Evolutionary conservation across 2,329 filamentous ascomycete species (phyloP), one percentile per base, ranked within the genome.

Genomic region (Tricladium varicosporioides): DNA sequence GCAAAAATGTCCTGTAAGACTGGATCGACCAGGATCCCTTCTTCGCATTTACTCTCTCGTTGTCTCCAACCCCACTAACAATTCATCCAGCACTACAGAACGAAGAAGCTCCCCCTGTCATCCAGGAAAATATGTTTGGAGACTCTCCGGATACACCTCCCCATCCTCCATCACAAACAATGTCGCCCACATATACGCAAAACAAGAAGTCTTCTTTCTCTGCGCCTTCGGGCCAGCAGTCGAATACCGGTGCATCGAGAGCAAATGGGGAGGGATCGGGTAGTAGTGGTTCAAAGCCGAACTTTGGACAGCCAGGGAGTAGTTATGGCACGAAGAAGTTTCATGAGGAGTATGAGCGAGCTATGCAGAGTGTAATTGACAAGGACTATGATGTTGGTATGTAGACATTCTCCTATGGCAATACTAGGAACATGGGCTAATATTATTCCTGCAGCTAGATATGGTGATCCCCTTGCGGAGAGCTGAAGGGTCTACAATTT

Each of bases 291-390:
- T 47, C 43, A 8, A 67, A 67, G 54, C 48, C 57, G 42, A 64
- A 67, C 65, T 62, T 64, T 64, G 56, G 73, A 36, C 71, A 73
- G 58, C 79, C 79, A 7, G 78, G 80, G 2, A 77, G 76, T 47
- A 72, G 72, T 8, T 85, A 81, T 80, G 75, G 75, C 62, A 82
- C 75, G 60, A 81, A 80, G 69, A 83, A 82, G 65, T 78, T 80
- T 5, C 69, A 77, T 59, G 82, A 85, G 58, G 83, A 85, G 54
- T 79, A 75, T 62, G 71, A 76, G 45, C 60, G 79, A 22, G 78
- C 77, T 15, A 74, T 75, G 73, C 76, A 78, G 27, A 66, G 65
- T 60, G 63, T 85, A 48, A 65, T 81, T 49, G 80, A 85, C 66
- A 75, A 74, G 63, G 76, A 80, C 45, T 81, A 80, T 63, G 78